Evolutionary conservation across 2,329 filamentous ascomycete genomes (phyloP).

Genomic region (Ilyonectria sp.): DNA sequence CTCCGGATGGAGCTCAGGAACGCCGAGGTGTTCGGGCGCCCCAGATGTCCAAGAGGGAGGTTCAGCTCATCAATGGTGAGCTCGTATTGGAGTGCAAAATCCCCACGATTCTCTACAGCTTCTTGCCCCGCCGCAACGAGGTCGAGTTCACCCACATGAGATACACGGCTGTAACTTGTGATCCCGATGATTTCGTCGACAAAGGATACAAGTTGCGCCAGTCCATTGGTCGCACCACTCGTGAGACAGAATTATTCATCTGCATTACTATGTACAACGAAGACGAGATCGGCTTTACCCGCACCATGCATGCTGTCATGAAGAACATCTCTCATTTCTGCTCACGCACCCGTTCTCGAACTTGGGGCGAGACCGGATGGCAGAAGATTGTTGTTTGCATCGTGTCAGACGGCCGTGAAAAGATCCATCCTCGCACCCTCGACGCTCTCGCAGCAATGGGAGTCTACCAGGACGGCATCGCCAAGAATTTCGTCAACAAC

Average conservation of each 20-base stretch:
- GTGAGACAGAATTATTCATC: constrained; percentile 96
- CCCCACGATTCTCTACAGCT: constrained; percentile 97
- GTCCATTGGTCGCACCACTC: constrained; percentile 84
- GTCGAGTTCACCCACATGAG: constrained; percentile 99
- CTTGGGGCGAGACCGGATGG: constrained; percentile 98
- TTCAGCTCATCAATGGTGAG: constrained; percentile 96
- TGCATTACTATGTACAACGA: constrained; percentile 99
- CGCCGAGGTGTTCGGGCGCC: constrained; percentile 88
- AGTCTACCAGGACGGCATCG: constrained; percentile 97
- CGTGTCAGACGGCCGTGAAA: constrained; percentile 92
- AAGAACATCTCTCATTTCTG: constrained; percentile 98
- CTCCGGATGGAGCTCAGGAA: constrained; percentile 88
- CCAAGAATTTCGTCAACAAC: constrained; percentile 98
- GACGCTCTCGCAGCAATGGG: constrained; percentile 97
- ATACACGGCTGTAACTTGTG: constrained; percentile 98
- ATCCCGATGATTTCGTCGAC: constrained; percentile 92
- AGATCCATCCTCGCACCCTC: constrained; percentile 91
- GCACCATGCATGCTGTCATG: constrained; percentile 99
- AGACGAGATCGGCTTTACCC: constrained; percentile 94
- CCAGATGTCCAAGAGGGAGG: constrained; percentile 93
- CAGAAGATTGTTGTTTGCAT: constrained; percentile 99
- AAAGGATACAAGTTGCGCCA: constrained; percentile 94
- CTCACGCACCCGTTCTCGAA: constrained; percentile 89
- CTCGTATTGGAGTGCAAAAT: constrained; percentile 99
- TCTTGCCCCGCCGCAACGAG: constrained; percentile 92